phyloP scores from a whole-genome alignment of 768 basidiomycete genomes.

The Suillus fuscotomentosus region DNA sequence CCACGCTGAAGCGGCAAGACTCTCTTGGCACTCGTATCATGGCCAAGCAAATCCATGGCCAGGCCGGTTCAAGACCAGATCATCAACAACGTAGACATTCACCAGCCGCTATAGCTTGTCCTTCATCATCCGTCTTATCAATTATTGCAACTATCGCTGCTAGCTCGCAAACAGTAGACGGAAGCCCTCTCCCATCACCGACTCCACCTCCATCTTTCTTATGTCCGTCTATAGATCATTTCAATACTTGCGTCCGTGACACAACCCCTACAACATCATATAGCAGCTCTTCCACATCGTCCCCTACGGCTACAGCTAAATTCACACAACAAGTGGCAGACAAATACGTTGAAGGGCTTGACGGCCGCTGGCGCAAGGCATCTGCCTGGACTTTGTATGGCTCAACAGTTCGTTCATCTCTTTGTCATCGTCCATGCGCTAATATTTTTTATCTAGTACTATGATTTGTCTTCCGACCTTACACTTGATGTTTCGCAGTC shows the following conservation, averaged over 20 bases:
- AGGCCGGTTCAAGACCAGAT: constrained; percentile 16
- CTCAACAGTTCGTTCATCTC: constrained; percentile 51
- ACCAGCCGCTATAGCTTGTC: constrained; percentile 25
- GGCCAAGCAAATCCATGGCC: constrained; percentile 53
- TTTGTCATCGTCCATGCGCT: neutral
- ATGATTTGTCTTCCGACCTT: constrained; percentile 5
- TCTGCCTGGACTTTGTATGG: constrained; percentile 63
- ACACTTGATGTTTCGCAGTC: constrained; percentile 11
- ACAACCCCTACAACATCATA: neutral
- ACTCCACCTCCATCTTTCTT: constrained; percentile 55
- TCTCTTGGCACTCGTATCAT: constrained; percentile 40
- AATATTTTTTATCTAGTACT: constrained; percentile 15
- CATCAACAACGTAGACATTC: constrained; percentile 16
- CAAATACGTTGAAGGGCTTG: constrained; percentile 49
- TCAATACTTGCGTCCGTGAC: constrained; percentile 9
- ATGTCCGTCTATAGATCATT: constrained; percentile 46
- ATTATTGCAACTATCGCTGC: constrained; percentile 56
- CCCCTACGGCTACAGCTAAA: constrained; percentile 12
- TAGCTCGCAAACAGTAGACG: constrained; percentile 43
- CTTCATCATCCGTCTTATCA: constrained; percentile 53
- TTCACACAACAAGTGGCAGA: constrained; percentile 41
- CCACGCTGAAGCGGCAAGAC: constrained; percentile 34
- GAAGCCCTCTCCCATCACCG: constrained; percentile 39
- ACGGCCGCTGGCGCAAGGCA: constrained; percentile 59
- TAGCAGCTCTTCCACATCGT: constrained; percentile 4